These are phyloP conservation scores for Rauvolfia tetraphylla DNA, from an alignment of 257 asterid species.

Conservation along the genomic window DNA sequence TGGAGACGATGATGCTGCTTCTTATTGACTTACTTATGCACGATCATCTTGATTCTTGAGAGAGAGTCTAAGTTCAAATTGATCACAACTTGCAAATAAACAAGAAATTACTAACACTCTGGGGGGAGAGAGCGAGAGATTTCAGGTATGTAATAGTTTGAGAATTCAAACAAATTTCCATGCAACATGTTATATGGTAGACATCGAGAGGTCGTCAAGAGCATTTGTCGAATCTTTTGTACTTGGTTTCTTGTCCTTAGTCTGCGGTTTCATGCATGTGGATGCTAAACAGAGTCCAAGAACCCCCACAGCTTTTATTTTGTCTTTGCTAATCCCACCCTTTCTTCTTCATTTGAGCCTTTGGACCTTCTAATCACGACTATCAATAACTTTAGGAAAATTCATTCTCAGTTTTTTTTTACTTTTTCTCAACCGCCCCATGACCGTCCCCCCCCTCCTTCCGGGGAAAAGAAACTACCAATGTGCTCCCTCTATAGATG, in stretches of 20 bases:
- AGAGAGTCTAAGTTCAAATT: constrained; percentile 4
- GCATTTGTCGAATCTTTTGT: constrained; percentile 56
- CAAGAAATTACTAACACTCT: not conserved
- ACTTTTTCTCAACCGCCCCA: not conserved
- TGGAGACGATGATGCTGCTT: constrained; percentile 32
- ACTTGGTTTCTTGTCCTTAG: constrained; percentile 47
- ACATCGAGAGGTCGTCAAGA: constrained; percentile 13
- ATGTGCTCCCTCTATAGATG: too few species aligned
- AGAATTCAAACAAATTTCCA: constrained; percentile 9
- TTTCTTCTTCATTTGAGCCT: constrained; percentile 15
- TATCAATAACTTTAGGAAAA: constrained; percentile 5
- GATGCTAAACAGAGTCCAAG: constrained; percentile 34
- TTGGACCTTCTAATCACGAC: constrained; percentile 23
- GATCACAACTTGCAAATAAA: constrained; percentile 30
- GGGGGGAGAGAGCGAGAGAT: not conserved
- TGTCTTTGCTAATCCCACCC: constrained; percentile 43
- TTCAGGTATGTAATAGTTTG: constrained; percentile 5
- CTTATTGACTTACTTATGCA: constrained; percentile 30
- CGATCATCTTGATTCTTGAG: not conserved
- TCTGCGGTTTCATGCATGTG: constrained; percentile 44
- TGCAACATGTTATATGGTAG: not conserved
- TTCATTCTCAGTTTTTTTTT: not conserved
- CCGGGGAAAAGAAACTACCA: not conserved
- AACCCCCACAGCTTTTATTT: constrained; percentile 28
- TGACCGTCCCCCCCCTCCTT: not conserved